Evolutionary conservation across 768 basidiomycete species (phyloP).

Genomic region (Tricholoma terreum): DNA sequence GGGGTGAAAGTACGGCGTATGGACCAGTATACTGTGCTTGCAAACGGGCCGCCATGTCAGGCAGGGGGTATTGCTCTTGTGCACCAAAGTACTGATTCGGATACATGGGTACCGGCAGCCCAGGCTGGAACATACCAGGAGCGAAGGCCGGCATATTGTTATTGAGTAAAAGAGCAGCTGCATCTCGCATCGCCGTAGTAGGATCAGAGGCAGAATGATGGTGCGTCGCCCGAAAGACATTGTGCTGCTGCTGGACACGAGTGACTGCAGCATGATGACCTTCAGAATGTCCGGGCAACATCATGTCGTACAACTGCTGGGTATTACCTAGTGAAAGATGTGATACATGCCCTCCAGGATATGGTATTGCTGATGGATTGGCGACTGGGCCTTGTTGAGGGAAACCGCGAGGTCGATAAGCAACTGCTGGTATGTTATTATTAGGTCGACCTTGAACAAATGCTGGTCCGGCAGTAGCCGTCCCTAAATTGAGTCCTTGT

Average conservation of each 20-base stretch:
- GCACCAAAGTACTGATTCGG: slow-evolving; percentile 66
- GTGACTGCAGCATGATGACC: slow-evolving; percentile 62
- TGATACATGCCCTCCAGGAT: slow-evolving; percentile 51
- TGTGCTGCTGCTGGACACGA: slow-evolving; percentile 78
- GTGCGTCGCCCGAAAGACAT: slow-evolving; percentile 68
- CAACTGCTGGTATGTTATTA: slow-evolving; percentile 42
- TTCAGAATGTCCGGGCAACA: slow-evolving; percentile 56
- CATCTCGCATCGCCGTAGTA: slow-evolving; percentile 72
- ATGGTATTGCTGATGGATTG: slow-evolving; percentile 52
- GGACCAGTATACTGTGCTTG: slow-evolving; percentile 62
- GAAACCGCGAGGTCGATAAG: slow-evolving; percentile 63
- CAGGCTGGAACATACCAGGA: slow-evolving; percentile 55
- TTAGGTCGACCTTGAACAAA: slow-evolving; percentile 52
- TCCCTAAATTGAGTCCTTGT: slow-evolving; percentile 27
- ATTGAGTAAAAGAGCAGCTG: slow-evolving; percentile 59
- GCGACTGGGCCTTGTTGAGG: slow-evolving; percentile 52
- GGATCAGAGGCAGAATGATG: slow-evolving; percentile 86
- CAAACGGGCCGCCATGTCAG: slow-evolving; percentile 60
- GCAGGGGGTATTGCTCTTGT: slow-evolving; percentile 52
- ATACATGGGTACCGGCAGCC: slow-evolving; percentile 59
- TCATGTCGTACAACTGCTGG: slow-evolving; percentile 81
- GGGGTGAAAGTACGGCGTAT: slow-evolving; percentile 38
- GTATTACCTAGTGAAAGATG: slow-evolving; percentile 71
- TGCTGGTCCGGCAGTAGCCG: slow-evolving; percentile 39
- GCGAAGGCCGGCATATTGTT: slow-evolving; percentile 55